Evolutionary conservation across 768 basidiomycete genomes (phyloP).

Genomic region (Lactarius vividus): DNA sequence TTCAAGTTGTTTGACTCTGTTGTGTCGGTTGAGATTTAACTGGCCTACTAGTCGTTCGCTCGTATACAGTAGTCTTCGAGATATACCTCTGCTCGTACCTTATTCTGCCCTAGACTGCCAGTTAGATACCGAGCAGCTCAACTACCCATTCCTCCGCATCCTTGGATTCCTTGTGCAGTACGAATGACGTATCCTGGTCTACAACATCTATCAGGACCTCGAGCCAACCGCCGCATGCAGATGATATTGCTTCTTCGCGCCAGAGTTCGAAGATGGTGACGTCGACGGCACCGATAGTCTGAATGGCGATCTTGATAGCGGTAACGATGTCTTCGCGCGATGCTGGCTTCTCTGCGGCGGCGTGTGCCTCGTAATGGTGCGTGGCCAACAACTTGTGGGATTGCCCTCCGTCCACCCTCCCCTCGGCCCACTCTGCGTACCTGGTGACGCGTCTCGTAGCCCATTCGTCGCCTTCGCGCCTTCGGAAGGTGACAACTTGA

Average conservation of each 20-base stretch:
- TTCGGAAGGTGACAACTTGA: constrained; percentile 61
- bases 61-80: no score
- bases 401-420: constrained; percentile 14
- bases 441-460: constrained; percentile 31
- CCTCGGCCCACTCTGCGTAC: constrained; percentile 32
- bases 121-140: constrained; percentile 30
- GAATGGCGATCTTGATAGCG: constrained; percentile 52
- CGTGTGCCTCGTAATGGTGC: constrained; percentile 53
- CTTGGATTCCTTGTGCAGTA: constrained; percentile 14
- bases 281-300: constrained; percentile 47
- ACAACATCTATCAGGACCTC: constrained; percentile 50
- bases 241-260: constrained; percentile 46
- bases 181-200: constrained; percentile 32
- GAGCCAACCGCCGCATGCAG: constrained; percentile 58
- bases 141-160: constrained; percentile 28
- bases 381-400: constrained; percentile 49
- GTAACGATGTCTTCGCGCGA: constrained; percentile 48
- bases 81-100: no score
- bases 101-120: constrained; percentile 13
- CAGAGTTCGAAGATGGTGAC: constrained; percentile 46
- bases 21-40: no score
- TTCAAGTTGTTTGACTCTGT: no score
- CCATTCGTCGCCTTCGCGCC: constrained; percentile 40
- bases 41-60: no score
- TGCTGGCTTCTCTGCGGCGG: constrained; percentile 43